Percentiles rank a stretch among this genome's conserved stretches.
Evolutionary conservation across 2,329 filamentous ascomycete species (phyloP).

Genomic region (Helminthosporium solani): DNA sequence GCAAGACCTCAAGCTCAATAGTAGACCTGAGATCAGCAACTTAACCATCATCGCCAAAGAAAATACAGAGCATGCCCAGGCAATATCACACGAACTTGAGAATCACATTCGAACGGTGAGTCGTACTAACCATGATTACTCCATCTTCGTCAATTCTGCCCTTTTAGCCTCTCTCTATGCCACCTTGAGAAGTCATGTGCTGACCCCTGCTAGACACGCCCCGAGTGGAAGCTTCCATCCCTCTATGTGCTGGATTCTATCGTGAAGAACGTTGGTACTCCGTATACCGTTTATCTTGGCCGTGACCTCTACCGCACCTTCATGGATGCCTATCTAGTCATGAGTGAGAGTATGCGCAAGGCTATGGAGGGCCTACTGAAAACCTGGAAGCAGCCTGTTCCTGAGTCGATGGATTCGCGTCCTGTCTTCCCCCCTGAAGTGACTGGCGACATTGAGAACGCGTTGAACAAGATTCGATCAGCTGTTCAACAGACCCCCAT

Average conservation of each 20-base stretch:
- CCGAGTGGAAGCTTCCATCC: constrained; percentile 88
- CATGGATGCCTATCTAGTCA: constrained; percentile 92
- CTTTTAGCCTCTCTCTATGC: not conserved
- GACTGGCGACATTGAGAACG: constrained; percentile 89
- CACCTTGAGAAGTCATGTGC: constrained; percentile 19
- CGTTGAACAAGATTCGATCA: constrained; percentile 77
- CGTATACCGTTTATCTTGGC: constrained; percentile 93
- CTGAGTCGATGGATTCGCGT: constrained; percentile 86
- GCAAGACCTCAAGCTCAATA: constrained; percentile 87
- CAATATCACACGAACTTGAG: constrained; percentile 85
- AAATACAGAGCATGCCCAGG: constrained; percentile 91
- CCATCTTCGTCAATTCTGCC: not conserved
- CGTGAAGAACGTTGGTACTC: constrained; percentile 97
- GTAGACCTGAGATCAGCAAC: constrained; percentile 94
- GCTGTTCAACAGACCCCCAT: constrained; percentile 60
- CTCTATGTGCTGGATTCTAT: constrained; percentile 97
- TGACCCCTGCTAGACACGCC: constrained; percentile 69
- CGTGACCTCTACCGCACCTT: constrained; percentile 91
- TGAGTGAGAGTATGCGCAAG: constrained; percentile 76
- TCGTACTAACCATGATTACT: constrained; percentile 21
- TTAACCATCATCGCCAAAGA: constrained; percentile 96
- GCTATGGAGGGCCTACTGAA: constrained; percentile 97
- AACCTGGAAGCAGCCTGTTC: constrained; percentile 97
- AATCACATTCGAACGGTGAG: constrained; percentile 95
- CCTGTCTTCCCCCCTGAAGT: constrained; percentile 88